Evolutionary conservation across 768 basidiomycete genomes (phyloP), one percentile per base, ranked within the genome.

Genomic region (Ephemerocybe angulata): DNA sequence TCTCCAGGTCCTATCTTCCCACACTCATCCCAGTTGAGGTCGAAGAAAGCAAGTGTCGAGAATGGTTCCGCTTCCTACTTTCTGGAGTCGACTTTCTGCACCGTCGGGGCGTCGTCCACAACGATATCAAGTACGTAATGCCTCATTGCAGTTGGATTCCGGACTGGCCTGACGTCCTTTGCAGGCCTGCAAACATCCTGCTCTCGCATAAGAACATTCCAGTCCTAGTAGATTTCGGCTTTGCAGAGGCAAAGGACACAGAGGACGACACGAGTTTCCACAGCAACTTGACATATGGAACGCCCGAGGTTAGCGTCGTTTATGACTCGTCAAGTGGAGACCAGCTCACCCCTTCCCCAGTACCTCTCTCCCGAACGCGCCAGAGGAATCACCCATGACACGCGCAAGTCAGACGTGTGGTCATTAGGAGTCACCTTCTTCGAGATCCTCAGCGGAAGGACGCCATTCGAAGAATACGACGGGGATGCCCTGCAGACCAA

Each of bases 181-280:
- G 8, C 59, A 95, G 92, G 63, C 93, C 93, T 1, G 91, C 93
- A 15, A 99, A 99, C 65, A 93, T 99, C 61, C 80, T 99, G 2
- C 76, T 99, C 43, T 89, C 90, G 1, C 70, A 73, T 52, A 78
- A 85, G 59, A 86, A 87, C 62, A 74, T 93, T 1, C 92, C 93
- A 1, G 88, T 97, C 3, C 81, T 98, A 3, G 88, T 97, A 33
- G 97, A 98, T 70, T 99, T 97, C 63, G 96, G 97, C 1, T 99
- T 98, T 62, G 93, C 96, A 1, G 90, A 96, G 64, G 84, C 83
- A 60, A 94, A 94, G 65, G 86, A 91, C 59, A 63, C 79, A 40
- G 67, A 72, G 1, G 82, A 84, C 0, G 67, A 74, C 17, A 83
- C 82, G 19, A 86, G 88, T 1, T 93, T 93, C 73, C 83, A 85